phyloP scores from a whole-genome alignment of 768 basidiomycete species.

The Coprinellus micaceus region DNA sequence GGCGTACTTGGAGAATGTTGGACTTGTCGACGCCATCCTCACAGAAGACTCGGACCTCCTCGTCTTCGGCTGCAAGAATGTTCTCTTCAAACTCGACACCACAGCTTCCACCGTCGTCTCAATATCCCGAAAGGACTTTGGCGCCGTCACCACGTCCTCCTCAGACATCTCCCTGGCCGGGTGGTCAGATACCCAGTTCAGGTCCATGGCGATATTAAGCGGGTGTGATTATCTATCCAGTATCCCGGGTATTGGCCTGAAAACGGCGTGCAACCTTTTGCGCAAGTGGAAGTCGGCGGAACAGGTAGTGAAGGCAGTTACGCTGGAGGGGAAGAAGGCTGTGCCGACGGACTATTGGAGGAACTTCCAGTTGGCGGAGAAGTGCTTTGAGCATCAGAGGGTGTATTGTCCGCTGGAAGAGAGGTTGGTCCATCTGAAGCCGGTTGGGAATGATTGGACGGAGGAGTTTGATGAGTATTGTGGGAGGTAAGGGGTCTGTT shows the following conservation, averaged over 20 bases:
- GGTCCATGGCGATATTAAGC: constrained; percentile 89
- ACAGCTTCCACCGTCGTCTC: constrained; percentile 59
- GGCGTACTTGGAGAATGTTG: constrained; percentile 81
- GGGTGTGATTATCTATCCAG: constrained; percentile 93
- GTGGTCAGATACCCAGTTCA: constrained; percentile 88
- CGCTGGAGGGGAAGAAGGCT: constrained; percentile 77
- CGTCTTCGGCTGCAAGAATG: constrained; percentile 91
- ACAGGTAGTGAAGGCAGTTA: constrained; percentile 71
- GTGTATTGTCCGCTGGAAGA: constrained; percentile 77
- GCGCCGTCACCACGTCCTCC: constrained; percentile 43
- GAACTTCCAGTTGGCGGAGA: constrained; percentile 78
- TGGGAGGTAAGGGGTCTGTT: constrained; percentile 63
- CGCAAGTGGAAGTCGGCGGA: constrained; percentile 84
- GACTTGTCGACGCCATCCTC: constrained; percentile 84
- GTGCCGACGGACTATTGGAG: constrained; percentile 77
- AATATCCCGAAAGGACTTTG: constrained; percentile 68
- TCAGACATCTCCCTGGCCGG: constrained; percentile 72
- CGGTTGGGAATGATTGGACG: constrained; percentile 55
- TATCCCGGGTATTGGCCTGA: constrained; percentile 88
- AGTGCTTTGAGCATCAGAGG: constrained; percentile 88
- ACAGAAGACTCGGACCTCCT: constrained; percentile 98
- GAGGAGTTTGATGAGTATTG: constrained; percentile 67
- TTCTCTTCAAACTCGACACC: constrained; percentile 90
- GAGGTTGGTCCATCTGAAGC: constrained; percentile 67
- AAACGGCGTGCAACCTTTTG: constrained; percentile 83